Percentiles rank a stretch among this genome's conserved stretches.
Evolutionary conservation across 148 eudicot genomes (phyloP).

Genomic region (Fallopia convolvulus): DNA sequence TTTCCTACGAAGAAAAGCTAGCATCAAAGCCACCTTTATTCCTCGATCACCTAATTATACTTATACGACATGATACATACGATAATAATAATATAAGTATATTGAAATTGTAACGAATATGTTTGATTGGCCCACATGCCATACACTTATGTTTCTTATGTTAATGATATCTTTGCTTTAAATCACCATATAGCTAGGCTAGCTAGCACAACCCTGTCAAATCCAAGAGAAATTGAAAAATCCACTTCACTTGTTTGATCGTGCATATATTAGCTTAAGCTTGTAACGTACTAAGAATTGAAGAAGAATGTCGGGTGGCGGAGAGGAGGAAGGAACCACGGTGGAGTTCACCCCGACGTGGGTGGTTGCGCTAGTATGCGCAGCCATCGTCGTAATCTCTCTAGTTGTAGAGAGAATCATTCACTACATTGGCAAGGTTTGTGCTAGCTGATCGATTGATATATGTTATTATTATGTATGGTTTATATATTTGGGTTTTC

Average conservation of each 20-base stretch:
- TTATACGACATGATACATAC: not conserved
- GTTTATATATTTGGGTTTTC: not conserved
- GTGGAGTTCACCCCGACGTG: constrained; percentile 90
- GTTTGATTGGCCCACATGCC: not conserved
- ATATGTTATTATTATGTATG: too few species aligned
- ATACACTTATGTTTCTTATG: not conserved
- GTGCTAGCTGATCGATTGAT: not conserved
- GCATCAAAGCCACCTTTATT: not conserved
- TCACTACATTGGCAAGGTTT: constrained; percentile 59
- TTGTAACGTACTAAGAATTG: not conserved
- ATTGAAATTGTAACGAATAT: not conserved
- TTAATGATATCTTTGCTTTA: not conserved
- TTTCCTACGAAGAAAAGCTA: not conserved
- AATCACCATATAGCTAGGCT: not conserved
- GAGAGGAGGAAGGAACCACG: constrained; percentile 31
- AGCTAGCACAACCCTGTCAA: not conserved
- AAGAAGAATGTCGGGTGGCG: constrained; percentile 16
- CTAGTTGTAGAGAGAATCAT: constrained; percentile 65
- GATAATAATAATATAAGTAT: not conserved
- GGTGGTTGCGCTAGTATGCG: constrained; percentile 86
- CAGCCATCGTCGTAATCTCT: constrained; percentile 72
- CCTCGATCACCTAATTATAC: not conserved
- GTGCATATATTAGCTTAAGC: not conserved
- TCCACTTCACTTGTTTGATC: not conserved
- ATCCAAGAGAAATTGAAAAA: not conserved